Percentiles rank a stretch among this genome's conserved stretches.
Evolutionary conservation across 129 eudicot genomes (phyloP).

Genomic region (Sambucus nigra): DNA sequence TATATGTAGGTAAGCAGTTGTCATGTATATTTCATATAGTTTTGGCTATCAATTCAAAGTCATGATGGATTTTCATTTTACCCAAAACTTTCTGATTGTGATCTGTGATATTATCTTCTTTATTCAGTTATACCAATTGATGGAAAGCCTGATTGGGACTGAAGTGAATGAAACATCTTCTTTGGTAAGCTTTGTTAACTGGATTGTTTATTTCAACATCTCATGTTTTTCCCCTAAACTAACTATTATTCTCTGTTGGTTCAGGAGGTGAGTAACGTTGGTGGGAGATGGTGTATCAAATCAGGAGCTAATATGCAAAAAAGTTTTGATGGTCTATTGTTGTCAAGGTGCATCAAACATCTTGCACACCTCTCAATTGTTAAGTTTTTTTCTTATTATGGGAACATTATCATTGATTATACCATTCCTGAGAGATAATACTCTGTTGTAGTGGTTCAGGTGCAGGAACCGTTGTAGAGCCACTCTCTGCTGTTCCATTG

Average conservation of each 20-base stretch:
- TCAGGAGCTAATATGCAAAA: conserved; percentile 42
- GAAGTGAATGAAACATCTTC: conserved; percentile 43
- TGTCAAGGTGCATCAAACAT: conserved; percentile 62
- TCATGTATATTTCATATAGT: conserved; percentile 2
- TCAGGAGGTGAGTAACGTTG: conserved; percentile 71
- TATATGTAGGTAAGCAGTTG: not conserved
- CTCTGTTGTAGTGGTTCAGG: conserved; percentile 72
- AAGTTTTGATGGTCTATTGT: conserved; percentile 68
- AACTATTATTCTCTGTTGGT: conserved; percentile 13
- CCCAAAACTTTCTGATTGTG: not conserved
- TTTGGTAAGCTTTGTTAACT: conserved; percentile 38
- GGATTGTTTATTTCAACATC: conserved; percentile 6
- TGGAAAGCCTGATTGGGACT: conserved; percentile 57
- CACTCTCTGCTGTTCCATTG: conserved; percentile 79
- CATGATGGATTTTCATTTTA: conserved; percentile 2
- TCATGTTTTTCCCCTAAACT: conserved; percentile 15
- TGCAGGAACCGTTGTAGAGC: conserved; percentile 72
- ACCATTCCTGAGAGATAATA: conserved; percentile 20
- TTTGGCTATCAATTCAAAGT: not conserved
- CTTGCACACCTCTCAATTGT: conserved; percentile 6
- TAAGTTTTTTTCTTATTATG: not conserved
- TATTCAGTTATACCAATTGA: conserved; percentile 63
- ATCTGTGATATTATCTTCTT: conserved; percentile 9
- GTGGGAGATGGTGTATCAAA: conserved; percentile 91
- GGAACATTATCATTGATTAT: not conserved